phyloP scores from a whole-genome alignment of 495 filamentous ascomycete species.

The Podospora didyma region DNA sequence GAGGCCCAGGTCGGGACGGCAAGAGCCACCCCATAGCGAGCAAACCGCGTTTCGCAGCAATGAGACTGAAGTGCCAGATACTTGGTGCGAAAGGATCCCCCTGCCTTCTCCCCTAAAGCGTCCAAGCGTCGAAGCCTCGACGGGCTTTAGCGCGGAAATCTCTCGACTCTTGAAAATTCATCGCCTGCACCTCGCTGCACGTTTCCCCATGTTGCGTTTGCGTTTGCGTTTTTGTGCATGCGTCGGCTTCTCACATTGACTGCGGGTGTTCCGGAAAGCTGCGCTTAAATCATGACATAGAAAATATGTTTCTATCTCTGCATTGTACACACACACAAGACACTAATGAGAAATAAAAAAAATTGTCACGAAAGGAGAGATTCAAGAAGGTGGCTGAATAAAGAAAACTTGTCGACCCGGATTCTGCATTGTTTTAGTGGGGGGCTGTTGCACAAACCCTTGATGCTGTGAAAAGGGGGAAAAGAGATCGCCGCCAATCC shows the following conservation, averaged over 20 bases:
- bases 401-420: neutral
- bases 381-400: neutral
- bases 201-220: neutral
- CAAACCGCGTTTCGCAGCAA: neutral
- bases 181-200: neutral
- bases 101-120: neutral
- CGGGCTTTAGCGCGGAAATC: constrained; percentile 1
- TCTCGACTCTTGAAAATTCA: neutral
- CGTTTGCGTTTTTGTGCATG: no score
- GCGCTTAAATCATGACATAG: neutral
- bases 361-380: neutral
- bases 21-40: neutral
- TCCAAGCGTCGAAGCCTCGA: constrained; percentile 4
- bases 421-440: neutral
- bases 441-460: neutral
- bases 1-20: neutral
- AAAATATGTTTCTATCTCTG: neutral
- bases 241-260: neutral
- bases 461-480: neutral
- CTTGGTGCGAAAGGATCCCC: neutral
- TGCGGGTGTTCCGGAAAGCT: neutral
- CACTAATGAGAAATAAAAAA: neutral
- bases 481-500: constrained; percentile 7
- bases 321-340: neutral
- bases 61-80: neutral